Percentiles rank a stretch among this genome's conserved stretches.
Conservation (phyloP, 192 early-diverging fungal genomes). For the Diversispora eburnea region DNA sequence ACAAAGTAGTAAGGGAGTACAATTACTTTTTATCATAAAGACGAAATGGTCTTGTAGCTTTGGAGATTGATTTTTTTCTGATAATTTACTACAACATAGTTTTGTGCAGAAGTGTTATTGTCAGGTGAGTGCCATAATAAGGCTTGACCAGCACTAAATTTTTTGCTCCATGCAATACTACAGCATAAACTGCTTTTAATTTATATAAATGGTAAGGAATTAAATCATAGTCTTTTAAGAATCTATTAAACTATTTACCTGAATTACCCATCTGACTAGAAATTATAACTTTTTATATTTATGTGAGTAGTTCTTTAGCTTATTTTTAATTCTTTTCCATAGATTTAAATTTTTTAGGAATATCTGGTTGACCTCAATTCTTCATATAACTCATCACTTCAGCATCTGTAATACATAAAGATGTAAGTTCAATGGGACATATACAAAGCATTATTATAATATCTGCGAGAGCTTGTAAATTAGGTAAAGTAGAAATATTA, state of each 20-base stretch:
- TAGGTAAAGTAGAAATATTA: background rate
- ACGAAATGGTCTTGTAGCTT: too few species aligned
- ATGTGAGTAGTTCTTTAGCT: background rate
- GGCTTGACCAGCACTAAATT: too few species aligned
- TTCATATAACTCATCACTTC: background rate
- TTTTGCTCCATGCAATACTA: too few species aligned
- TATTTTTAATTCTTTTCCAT: background rate
- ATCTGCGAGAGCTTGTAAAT: conserved; percentile 7
- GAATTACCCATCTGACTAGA: background rate
- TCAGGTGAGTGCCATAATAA: too few species aligned
- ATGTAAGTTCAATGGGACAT: conserved; percentile 4
- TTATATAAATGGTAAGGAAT: too few species aligned
- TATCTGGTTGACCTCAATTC: background rate
- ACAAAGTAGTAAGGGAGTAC: too few species aligned
- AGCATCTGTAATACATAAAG: conserved; percentile 5
- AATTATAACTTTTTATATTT: conserved; percentile 11
- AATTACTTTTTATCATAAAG: too few species aligned
- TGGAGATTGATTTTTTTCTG: too few species aligned
- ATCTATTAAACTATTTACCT: conserved; percentile 12
- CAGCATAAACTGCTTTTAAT: too few species aligned
- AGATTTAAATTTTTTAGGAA: conserved; percentile 6
- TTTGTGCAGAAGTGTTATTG: too few species aligned
- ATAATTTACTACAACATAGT: too few species aligned
- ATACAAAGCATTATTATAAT: conserved; percentile 24
- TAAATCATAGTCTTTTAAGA: conserved; percentile 12